Evolutionary conservation across 2,329 filamentous ascomycete genomes (phyloP).

Genomic region (Xylariaceae sp.): DNA sequence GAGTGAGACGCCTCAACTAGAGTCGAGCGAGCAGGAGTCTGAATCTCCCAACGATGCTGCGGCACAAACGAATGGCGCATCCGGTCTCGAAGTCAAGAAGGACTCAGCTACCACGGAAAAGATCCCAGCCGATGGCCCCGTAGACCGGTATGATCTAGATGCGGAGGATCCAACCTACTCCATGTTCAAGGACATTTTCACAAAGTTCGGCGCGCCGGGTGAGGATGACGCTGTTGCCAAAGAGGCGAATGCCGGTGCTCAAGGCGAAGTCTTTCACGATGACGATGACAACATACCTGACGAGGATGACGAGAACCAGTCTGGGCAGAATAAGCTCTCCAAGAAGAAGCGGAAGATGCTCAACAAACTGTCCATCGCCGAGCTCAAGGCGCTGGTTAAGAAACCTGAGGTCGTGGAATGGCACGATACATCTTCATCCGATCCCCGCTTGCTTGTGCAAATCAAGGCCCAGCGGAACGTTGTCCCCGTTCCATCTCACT

Average conservation of each 20-base stretch:
- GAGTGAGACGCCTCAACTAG: constrained; percentile 29
- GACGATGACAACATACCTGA: constrained; percentile 84
- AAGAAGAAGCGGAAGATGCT: constrained; percentile 93
- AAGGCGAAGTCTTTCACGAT: constrained; percentile 78
- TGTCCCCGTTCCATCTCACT: constrained; percentile 88
- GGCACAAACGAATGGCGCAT: constrained; percentile 26
- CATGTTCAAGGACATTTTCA: constrained; percentile 78
- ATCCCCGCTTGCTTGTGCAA: constrained; percentile 83
- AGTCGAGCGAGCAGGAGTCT: constrained; percentile 35
- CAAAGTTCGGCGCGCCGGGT: constrained; percentile 66
- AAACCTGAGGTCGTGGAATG: constrained; percentile 96
- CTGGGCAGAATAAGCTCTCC: constrained; percentile 66
- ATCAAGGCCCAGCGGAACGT: constrained; percentile 95
- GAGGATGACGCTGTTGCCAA: constrained; percentile 61
- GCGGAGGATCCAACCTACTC: constrained; percentile 74
- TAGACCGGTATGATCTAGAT: constrained; percentile 48
- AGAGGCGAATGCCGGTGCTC: constrained; percentile 65
- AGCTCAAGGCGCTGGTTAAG: constrained; percentile 85
- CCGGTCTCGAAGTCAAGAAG: constrained; percentile 43
- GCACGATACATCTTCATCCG: constrained; percentile 89
- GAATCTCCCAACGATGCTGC: constrained; percentile 27
- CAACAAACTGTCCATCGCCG: constrained; percentile 89
- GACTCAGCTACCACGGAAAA: constrained; percentile 36
- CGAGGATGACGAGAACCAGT: constrained; percentile 66
- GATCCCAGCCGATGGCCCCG: constrained; percentile 43